Conservation (phyloP, 495 filamentous ascomycete genomes). For the Penicillium pulvis region DNA sequence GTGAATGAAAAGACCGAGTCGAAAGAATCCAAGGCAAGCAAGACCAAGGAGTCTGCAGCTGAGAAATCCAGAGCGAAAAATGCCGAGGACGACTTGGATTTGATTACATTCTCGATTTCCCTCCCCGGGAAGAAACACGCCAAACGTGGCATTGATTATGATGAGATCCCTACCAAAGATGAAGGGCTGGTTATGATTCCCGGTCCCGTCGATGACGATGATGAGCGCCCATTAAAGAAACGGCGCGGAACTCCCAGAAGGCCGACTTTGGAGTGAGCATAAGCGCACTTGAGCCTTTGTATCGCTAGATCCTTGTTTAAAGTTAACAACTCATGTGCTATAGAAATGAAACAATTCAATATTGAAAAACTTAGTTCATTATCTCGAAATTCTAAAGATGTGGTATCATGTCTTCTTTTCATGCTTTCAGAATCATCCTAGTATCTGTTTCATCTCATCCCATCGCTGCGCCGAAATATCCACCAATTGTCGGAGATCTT, state of each 20-base stretch:
- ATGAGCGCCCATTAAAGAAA: slow-evolving; percentile 43
- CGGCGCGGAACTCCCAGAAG: slow-evolving; percentile 33
- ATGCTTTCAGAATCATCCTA: slow-evolving; percentile 39
- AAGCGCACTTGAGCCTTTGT: neutral
- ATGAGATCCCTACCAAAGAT: neutral
- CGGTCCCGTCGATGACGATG: slow-evolving; percentile 20
- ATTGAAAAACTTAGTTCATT: neutral
- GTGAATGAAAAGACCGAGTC: slow-evolving; percentile 11
- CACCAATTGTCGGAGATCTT: slow-evolving; percentile 57
- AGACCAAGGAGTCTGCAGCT: slow-evolving; percentile 8
- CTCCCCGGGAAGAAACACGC: slow-evolving; percentile 25
- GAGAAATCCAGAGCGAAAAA: slow-evolving; percentile 20
- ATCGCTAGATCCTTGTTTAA: neutral
- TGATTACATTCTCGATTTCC: slow-evolving; percentile 43
- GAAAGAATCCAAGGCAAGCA: slow-evolving; percentile 9
- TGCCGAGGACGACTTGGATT: slow-evolving; percentile 18
- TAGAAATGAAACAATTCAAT: neutral
- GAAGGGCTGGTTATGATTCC: slow-evolving; percentile 27
- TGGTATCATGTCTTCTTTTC: slow-evolving; percentile 39
- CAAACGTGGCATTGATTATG: neutral
- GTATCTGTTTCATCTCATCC: slow-evolving; percentile 51
- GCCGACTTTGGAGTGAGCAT: neutral
- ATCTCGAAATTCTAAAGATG: slow-evolving; percentile 9
- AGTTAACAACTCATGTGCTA: neutral
- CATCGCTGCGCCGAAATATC: slow-evolving; percentile 55